Percentiles rank a stretch among this genome's conserved stretches.
phyloP scores from a whole-genome alignment of 2,329 filamentous ascomycete genomes.

The Aspergillus sp. region DNA sequence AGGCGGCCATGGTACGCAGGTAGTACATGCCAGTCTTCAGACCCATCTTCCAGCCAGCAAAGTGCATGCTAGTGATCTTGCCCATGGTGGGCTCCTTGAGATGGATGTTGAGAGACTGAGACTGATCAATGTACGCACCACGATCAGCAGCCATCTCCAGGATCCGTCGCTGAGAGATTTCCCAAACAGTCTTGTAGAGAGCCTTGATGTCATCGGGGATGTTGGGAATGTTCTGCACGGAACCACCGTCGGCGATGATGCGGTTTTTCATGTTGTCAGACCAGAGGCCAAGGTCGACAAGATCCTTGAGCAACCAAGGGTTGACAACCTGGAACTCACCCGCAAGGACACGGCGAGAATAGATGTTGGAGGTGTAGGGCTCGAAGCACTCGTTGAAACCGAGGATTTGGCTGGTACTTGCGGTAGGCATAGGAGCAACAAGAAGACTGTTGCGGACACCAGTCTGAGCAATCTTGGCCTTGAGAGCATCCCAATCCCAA shows the following conservation, averaged over 20 bases:
- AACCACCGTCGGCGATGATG: conserved; percentile 96
- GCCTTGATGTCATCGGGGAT: conserved; percentile 95
- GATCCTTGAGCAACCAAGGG: conserved; percentile 96
- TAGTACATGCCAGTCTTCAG: conserved; percentile 99
- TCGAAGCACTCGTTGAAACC: conserved; percentile 99
- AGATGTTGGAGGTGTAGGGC: conserved; percentile 99
- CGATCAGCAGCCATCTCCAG: conserved; percentile 98
- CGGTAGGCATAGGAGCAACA: conserved; percentile 96
- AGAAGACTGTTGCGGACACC: conserved; percentile 95
- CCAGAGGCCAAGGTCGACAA: conserved; percentile 97
- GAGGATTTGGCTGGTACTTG: conserved; percentile 94
- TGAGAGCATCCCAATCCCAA: conserved; percentile 93
- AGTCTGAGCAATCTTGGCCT: conserved; percentile 87
- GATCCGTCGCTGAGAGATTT: conserved; percentile 93
- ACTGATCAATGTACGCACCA: conserved; percentile 98
- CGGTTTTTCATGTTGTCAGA: conserved; percentile 99
- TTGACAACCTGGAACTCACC: conserved; percentile 99
- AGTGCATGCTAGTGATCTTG: conserved; percentile 99
- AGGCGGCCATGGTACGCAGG: conserved; percentile 94
- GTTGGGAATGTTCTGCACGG: conserved; percentile 95
- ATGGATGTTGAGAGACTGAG: conserved; percentile 98
- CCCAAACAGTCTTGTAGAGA: conserved; percentile 99
- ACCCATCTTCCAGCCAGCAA: conserved; percentile 97
- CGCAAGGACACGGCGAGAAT: conserved; percentile 95
- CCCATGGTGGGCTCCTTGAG: conserved; percentile 99